A percentile compares a stretch with the other conserved stretches of the same genome.
These are phyloP conservation scores for Cryptosporidium tyzzeri DNA, from an alignment of 169 alveolate species.

Conservation along the genomic window DNA sequence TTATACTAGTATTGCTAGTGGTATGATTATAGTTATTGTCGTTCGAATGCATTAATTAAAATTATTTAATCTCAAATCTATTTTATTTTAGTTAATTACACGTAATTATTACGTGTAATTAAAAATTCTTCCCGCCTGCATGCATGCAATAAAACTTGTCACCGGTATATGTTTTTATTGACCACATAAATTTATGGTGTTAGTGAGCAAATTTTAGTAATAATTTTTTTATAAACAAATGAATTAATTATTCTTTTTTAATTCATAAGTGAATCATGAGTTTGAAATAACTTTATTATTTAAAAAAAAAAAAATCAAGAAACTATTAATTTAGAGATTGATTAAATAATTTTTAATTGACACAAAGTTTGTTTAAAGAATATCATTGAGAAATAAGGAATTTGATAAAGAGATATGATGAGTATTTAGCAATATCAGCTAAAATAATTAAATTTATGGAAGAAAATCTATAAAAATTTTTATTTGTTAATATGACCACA, in stretches of 20 bases:
- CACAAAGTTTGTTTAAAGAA: background rate
- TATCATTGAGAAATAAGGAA: background rate
- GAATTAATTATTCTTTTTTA: too few species aligned
- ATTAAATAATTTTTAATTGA: too few species aligned
- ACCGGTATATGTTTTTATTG: conserved; percentile 1
- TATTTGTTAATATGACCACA: background rate
- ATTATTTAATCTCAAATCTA: background rate
- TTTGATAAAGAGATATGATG: too few species aligned
- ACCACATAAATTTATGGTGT: background rate
- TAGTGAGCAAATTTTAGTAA: background rate
- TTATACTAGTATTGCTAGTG: background rate
- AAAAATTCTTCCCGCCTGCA: background rate
- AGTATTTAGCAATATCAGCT: too few species aligned
- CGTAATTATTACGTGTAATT: background rate
- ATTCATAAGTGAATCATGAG: too few species aligned
- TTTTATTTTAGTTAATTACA: background rate
- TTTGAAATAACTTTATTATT: background rate
- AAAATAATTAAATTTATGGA: background rate
- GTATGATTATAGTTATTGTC: background rate
- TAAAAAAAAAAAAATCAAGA: too few species aligned
- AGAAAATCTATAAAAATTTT: background rate
- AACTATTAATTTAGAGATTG: too few species aligned
- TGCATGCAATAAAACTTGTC: background rate
- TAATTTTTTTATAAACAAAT: too few species aligned
- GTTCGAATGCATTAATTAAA: background rate